phyloP scores from a whole-genome alignment of 2,329 filamentous ascomycete genomes.

The Neofusicoccum sp. region DNA sequence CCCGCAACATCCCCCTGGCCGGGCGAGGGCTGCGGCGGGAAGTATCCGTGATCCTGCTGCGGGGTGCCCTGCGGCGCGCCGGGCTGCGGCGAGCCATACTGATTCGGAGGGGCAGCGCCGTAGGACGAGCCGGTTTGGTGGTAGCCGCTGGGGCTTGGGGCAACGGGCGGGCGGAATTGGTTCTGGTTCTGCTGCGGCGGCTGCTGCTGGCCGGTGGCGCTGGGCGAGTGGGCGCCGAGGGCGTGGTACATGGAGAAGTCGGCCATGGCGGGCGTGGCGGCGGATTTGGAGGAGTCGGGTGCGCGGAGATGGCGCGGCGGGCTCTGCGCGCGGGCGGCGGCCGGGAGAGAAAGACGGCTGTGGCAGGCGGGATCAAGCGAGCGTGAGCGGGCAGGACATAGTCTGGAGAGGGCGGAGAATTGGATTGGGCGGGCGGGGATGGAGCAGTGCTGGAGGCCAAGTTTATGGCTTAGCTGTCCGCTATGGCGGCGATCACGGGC shows the following conservation, averaged over 20 bases:
- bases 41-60: conserved; percentile 42
- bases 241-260: conserved; percentile 40
- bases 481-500: conserved; percentile 7
- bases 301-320: neutral
- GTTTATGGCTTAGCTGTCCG: conserved; percentile 19
- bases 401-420: neutral
- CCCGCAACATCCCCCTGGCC: conserved; percentile 38
- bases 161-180: conserved; percentile 42
- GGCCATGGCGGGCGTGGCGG: conserved; percentile 15
- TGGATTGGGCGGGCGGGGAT: neutral
- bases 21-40: conserved; percentile 36
- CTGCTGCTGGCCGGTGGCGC: conserved; percentile 26
- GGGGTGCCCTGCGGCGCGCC: conserved; percentile 23
- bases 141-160: conserved; percentile 44
- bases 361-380: conserved; percentile 7
- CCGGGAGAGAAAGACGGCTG: neutral
- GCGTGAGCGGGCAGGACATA: neutral
- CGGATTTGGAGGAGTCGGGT: neutral
- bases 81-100: conserved; percentile 33
- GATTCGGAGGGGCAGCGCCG: conserved; percentile 30
- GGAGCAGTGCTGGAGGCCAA: neutral
- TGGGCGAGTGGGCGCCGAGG: conserved; percentile 26
- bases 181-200: conserved; percentile 27
- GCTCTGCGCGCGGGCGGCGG: neutral
- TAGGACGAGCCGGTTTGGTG: conserved; percentile 40